A percentile compares a stretch with the other conserved stretches of the same genome.
Evolutionary conservation across 2,329 filamentous ascomycete genomes (phyloP).

Genomic region (Lasiodiplodia gonubiensis): DNA sequence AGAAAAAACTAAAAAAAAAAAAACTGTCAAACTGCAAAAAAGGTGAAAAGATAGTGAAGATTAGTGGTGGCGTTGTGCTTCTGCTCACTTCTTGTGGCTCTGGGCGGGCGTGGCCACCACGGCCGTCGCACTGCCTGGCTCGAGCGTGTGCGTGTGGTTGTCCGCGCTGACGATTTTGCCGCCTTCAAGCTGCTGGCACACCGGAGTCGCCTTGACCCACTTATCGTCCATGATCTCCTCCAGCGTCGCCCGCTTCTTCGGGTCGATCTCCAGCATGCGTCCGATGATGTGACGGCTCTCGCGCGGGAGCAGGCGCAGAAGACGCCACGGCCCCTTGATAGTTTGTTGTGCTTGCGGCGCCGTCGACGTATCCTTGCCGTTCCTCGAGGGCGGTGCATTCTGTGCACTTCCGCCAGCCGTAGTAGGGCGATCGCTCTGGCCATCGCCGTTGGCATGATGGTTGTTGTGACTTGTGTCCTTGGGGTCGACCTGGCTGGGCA

Average conservation of each 20-base stretch:
- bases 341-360: slow-evolving; percentile 68
- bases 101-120: slow-evolving; percentile 34
- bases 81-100: slow-evolving; percentile 33
- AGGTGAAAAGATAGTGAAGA: background rate
- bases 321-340: slow-evolving; percentile 90
- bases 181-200: slow-evolving; percentile 79
- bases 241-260: slow-evolving; percentile 81
- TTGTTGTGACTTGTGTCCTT: slow-evolving; percentile 38
- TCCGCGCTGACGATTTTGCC: slow-evolving; percentile 74
- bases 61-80: background rate
- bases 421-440: slow-evolving; percentile 33
- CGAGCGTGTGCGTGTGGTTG: slow-evolving; percentile 84
- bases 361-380: slow-evolving; percentile 33
- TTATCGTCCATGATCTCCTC: slow-evolving; percentile 84
- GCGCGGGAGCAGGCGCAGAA: slow-evolving; percentile 83
- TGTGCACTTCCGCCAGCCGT: slow-evolving; percentile 2
- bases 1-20: too few species aligned
- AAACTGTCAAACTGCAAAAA: background rate
- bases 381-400: slow-evolving; percentile 13
- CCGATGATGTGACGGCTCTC: slow-evolving; percentile 90
- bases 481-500: slow-evolving; percentile 37
- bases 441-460: slow-evolving; percentile 30
- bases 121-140: slow-evolving; percentile 62
- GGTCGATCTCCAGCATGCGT: slow-evolving; percentile 89
- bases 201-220: slow-evolving; percentile 85